Conservation (phyloP, 495 filamentous ascomycete genomes). For the Tuber aestivum region DNA sequence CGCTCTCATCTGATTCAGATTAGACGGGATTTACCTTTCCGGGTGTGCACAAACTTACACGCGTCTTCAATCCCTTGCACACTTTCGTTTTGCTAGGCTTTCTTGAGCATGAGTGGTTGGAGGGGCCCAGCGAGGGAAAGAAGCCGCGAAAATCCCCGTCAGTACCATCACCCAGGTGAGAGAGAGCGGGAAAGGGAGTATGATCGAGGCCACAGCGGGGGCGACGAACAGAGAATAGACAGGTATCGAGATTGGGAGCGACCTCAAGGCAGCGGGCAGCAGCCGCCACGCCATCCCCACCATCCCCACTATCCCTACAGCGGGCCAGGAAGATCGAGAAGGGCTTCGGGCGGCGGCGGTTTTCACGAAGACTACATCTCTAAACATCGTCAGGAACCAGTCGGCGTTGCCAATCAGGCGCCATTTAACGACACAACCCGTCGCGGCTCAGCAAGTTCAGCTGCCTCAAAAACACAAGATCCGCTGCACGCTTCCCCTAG, state of each 20-base stretch:
- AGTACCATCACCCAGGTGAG: background rate
- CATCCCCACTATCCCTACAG: background rate
- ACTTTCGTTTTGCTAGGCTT: background rate
- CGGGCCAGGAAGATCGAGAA: background rate
- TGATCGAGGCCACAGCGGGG: background rate
- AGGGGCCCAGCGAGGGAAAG: background rate
- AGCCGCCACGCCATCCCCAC: background rate
- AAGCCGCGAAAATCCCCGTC: background rate
- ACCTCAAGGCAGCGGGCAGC: background rate
- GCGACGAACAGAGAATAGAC: background rate
- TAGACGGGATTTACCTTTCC: background rate
- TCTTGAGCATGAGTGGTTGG: background rate
- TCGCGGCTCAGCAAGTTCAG: background rate
- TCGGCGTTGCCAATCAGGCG: background rate
- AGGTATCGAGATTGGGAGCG: constrained; percentile 1
- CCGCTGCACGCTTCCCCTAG: background rate
- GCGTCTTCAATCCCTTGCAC: background rate
- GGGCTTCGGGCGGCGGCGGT: background rate
- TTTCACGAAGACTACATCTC: background rate
- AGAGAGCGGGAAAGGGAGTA: background rate
- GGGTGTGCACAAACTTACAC: background rate
- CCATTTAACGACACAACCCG: background rate
- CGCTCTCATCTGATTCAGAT: constrained; percentile 2
- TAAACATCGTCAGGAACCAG: background rate
- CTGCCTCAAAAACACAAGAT: background rate